A percentile compares a stretch with the other conserved stretches of the same genome.
phyloP scores from a whole-genome alignment of 176 grass and related monocot genomes.

The Phoenix roebelenii region DNA sequence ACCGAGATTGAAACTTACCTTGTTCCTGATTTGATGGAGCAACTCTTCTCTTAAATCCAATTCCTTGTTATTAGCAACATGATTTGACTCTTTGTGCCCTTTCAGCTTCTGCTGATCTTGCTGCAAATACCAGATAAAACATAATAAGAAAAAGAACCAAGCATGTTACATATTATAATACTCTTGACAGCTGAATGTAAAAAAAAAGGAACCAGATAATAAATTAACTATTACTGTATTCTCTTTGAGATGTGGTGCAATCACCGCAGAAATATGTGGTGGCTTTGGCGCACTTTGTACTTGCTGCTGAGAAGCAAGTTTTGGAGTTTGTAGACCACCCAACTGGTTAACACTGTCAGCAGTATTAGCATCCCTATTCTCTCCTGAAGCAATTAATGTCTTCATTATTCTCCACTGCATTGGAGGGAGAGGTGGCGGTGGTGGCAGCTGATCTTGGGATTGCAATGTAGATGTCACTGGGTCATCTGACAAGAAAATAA shows the following conservation, averaged over 20 bases:
- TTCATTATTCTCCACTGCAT: constrained; percentile 79
- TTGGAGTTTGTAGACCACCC: constrained; percentile 24
- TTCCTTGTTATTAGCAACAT: constrained; percentile 24
- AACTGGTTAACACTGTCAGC: constrained; percentile 11
- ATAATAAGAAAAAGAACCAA: too few species aligned
- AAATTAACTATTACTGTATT: constrained; percentile 22
- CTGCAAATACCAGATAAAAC: constrained; percentile 22
- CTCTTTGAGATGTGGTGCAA: constrained; percentile 21
- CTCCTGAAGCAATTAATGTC: constrained; percentile 30
- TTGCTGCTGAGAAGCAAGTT: constrained; percentile 20
- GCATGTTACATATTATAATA: too few species aligned
- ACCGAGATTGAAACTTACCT: constrained; percentile 38
- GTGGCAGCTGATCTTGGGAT: constrained; percentile 44
- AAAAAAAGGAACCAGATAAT: not conserved
- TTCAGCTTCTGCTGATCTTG: constrained; percentile 33
- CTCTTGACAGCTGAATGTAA: too few species aligned
- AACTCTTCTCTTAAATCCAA: constrained; percentile 40
- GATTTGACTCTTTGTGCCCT: constrained; percentile 19
- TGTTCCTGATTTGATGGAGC: constrained; percentile 78
- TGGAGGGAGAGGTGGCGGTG: constrained; percentile 81
- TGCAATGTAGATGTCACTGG: constrained; percentile 16
- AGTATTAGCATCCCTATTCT: constrained; percentile 22
- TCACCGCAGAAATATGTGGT: constrained; percentile 11
- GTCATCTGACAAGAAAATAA: constrained; percentile 22
- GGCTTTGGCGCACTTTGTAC: constrained; percentile 16